Base-by-base conservation (phyloP, 2,329 filamentous ascomycete species). In the Trichoderma oligosporum region DNA sequence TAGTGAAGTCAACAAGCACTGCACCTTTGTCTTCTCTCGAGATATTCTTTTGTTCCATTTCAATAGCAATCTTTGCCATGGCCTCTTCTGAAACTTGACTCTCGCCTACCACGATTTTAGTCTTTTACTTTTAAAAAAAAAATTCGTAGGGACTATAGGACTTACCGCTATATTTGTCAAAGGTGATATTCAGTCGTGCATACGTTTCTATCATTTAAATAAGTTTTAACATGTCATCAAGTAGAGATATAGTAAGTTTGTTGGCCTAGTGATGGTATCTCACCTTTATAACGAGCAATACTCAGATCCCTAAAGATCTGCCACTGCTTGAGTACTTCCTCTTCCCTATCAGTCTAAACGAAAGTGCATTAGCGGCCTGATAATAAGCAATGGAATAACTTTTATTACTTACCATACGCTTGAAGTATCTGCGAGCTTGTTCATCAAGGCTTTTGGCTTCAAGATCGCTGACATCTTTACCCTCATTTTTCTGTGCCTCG, bases 351-450 rank as follows among this genome's bases (percentile, higher is more conserved):
- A n/a, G 85, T 85, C 65, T 67, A 18, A 27, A 4, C 12, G 4
- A 27, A 14, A 22, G 7, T 31, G 20, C 16, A 20, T 53, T 29
- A 45, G 39, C 16, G 31, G 9, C 16, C 8, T 7, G 7, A 4
- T 9, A n/a, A 16, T 24, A 35, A 11, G 24, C 7, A 7, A n/a
- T 9, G 14, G 24, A 24, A 14, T 11, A 41, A 48, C 2, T 31
- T 3, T 39, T 4, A 24, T 27, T 7, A 47, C 59, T 60, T 56
- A 66, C 66, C 80, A 89, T 87, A 64, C 78, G 81, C 70, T 83
- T 86, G 73, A 89, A 89, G 65, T 87, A 88, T 58, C 80, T 78
- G 67, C 88, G 84, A 51, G 88, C 88, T 73, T 88, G 84, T 74
- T 91, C 87, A 65, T 91, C 88, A 14, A 87, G 74, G 60, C 82